Percentiles rank a stretch among this genome's conserved stretches.
Conservation (phyloP, 768 basidiomycete genomes). For the Sporobolomyces pararoseus region DNA sequence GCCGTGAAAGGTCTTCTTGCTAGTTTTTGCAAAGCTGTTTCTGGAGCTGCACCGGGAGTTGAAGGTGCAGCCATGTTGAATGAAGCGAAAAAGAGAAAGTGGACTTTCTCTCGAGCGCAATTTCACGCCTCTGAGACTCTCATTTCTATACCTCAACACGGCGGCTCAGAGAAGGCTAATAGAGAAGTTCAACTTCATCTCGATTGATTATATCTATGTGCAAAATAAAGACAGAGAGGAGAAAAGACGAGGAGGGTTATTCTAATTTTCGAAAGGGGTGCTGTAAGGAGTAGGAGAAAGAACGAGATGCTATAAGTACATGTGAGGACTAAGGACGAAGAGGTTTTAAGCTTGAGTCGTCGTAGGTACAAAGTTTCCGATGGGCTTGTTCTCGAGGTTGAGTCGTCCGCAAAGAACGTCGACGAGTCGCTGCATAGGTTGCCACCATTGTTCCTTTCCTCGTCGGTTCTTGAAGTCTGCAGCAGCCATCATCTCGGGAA, state of each 20-base stretch:
- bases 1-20: slow-evolving; percentile 27
- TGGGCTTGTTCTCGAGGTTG: slow-evolving; percentile 37
- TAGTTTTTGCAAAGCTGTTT: slow-evolving; percentile 26
- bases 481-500: slow-evolving; percentile 74
- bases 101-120: neutral
- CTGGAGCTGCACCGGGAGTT: neutral
- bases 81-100: neutral
- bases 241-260: neutral
- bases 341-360: slow-evolving; percentile 10
- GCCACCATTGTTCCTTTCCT: slow-evolving; percentile 46
- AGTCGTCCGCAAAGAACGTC: slow-evolving; percentile 33
- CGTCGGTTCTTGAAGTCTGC: slow-evolving; percentile 88
- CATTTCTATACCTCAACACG: neutral
- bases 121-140: too few species aligned
- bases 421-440: slow-evolving; percentile 36
- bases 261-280: neutral
- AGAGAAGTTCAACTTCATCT: neutral
- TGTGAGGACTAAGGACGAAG: too few species aligned
- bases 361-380: slow-evolving; percentile 16
- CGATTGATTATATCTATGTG: neutral
- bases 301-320: neutral
- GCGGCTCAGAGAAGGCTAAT: neutral
- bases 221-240: neutral
- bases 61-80: slow-evolving; percentile 3
- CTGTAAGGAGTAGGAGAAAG: too few species aligned